These are phyloP conservation scores for Pseudonitzschia multiseries DNA, from an alignment of 108 stramenopile species.

Conservation along the genomic window DNA sequence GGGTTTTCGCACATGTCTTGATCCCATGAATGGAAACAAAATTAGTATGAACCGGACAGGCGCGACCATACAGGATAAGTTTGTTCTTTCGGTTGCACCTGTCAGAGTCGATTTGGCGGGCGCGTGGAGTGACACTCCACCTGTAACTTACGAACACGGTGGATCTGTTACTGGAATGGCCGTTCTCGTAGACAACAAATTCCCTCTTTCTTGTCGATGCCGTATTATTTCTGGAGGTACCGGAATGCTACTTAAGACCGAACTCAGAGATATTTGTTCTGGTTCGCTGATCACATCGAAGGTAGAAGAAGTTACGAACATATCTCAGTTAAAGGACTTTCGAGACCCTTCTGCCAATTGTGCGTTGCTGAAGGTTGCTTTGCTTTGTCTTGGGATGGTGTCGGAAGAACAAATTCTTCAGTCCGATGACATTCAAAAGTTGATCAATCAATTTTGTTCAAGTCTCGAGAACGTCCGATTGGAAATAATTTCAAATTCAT, in stretches of 20 bases:
- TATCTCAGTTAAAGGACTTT: conserved; percentile 49
- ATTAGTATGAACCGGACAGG: background rate
- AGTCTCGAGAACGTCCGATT: conserved; percentile 44
- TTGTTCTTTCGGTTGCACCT: conserved; percentile 66
- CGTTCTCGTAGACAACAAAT: conserved; percentile 54
- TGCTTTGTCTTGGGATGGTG: conserved; percentile 57
- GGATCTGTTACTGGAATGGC: conserved; percentile 73
- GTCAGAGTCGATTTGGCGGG: conserved; percentile 82
- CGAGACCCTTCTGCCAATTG: conserved; percentile 58
- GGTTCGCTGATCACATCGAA: conserved; percentile 30
- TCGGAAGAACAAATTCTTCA: conserved; percentile 34
- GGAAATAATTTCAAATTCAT: conserved; percentile 64
- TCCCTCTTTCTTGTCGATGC: conserved; percentile 69
- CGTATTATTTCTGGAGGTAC: conserved; percentile 35
- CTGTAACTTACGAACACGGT: conserved; percentile 77
- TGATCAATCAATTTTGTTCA: conserved; percentile 57
- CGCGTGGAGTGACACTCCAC: conserved; percentile 91
- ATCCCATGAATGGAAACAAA: background rate
- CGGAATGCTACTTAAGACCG: conserved; percentile 56
- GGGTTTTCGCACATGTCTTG: conserved; percentile 2
- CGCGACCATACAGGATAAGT: conserved; percentile 10
- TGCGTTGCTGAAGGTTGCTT: conserved; percentile 70
- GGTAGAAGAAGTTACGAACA: conserved; percentile 26
- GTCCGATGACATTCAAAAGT: conserved; percentile 39
- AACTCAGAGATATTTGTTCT: conserved; percentile 43